Percentiles rank a stretch among this genome's conserved stretches.
These are phyloP conservation scores for Fusarium coffeatum DNA, from an alignment of 2,329 filamentous ascomycete genomes.

Conservation along the genomic window DNA sequence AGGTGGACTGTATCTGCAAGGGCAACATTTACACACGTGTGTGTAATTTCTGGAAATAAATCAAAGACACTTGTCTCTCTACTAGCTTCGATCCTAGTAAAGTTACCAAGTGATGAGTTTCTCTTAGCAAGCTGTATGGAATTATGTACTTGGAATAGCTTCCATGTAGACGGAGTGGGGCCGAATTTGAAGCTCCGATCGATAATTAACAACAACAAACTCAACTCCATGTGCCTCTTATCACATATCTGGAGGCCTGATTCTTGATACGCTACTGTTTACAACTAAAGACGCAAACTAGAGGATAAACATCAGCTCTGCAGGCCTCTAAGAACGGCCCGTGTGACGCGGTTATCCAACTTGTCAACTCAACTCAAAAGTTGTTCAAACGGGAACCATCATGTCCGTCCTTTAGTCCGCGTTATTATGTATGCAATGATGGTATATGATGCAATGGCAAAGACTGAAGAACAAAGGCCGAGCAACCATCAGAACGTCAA, in stretches of 20 bases:
- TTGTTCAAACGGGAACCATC: conserved; percentile 10
- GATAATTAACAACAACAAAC: conserved; percentile 2
- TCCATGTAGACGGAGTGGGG: conserved; percentile 13
- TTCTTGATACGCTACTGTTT: conserved; percentile 13
- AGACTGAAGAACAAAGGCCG: conserved; percentile 6
- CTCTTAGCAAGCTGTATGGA: conserved; percentile 7
- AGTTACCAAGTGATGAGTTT: conserved; percentile 8
- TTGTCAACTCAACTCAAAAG: conserved; percentile 13
- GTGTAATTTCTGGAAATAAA: conserved; percentile 44
- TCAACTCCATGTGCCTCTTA: neutral
- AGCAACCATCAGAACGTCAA: conserved; percentile 6
- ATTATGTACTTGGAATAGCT: neutral
- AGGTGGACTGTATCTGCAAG: conserved; percentile 29
- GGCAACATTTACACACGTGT: conserved; percentile 25
- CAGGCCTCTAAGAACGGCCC: conserved; percentile 24
- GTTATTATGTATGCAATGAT: conserved; percentile 25
- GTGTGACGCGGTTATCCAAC: conserved; percentile 23
- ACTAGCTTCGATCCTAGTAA: conserved; percentile 17
- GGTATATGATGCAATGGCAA: conserved; percentile 39
- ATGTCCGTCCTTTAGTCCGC: neutral
- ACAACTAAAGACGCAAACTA: neutral
- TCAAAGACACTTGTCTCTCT: conserved; percentile 15
- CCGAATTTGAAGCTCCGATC: neutral
- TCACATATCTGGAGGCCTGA: neutral
- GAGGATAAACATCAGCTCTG: conserved; percentile 15